Conservation (phyloP, 2,329 filamentous ascomycete genomes). For the Fusarium miscanthi region DNA sequence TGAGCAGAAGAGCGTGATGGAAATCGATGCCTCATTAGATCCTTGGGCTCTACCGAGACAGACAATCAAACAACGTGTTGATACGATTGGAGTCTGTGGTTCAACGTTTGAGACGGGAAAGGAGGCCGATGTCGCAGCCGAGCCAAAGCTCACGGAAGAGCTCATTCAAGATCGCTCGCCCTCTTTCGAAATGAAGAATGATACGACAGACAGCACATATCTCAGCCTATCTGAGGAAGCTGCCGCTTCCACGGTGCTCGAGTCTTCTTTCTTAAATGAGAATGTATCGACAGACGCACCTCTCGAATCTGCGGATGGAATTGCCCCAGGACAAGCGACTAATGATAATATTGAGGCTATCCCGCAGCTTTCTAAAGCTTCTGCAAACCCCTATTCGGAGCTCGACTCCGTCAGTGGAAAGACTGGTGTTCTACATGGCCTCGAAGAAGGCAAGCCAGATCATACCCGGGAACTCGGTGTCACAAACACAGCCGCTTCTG, state of each 20-base stretch:
- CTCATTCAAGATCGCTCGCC: not conserved
- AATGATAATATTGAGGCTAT: not conserved
- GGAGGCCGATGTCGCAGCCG: not conserved
- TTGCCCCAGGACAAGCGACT: not conserved
- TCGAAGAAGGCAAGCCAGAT: not conserved
- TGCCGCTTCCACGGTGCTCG: not conserved
- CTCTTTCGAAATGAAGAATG: slow-evolving; percentile 28
- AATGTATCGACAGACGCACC: slow-evolving; percentile 9
- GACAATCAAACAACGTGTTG: not conserved
- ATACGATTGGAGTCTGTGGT: not conserved
- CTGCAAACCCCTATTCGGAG: not conserved
- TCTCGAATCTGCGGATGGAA: not conserved
- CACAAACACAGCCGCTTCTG: not conserved
- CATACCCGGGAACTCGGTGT: not conserved
- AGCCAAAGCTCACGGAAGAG: slow-evolving; percentile 7
- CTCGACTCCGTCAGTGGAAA: not conserved
- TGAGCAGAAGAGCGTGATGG: slow-evolving; percentile 15
- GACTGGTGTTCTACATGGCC: not conserved
- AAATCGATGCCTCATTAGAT: not conserved
- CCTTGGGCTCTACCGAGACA: not conserved
- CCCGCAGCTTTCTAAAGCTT: not conserved
- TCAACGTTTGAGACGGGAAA: not conserved
- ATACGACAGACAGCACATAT: slow-evolving; percentile 21
- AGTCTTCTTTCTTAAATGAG: not conserved
- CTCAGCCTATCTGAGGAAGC: slow-evolving; percentile 1